Conservation (phyloP, 2,329 filamentous ascomycete species). For the Trichoderma citrinoviride region DNA sequence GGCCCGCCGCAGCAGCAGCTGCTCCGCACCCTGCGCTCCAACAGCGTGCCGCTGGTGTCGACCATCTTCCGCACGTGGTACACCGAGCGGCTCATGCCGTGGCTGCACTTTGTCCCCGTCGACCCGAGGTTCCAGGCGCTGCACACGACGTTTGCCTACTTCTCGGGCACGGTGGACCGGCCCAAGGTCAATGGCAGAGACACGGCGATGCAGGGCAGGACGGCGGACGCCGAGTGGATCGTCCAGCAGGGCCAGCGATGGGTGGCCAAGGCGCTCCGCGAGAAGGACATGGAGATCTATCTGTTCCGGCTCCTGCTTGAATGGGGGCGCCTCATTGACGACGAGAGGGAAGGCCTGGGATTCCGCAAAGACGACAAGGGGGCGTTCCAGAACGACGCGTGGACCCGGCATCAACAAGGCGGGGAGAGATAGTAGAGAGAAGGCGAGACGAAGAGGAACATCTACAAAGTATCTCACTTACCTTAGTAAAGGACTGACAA, state of each 20-base stretch:
- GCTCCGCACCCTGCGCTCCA: slow-evolving; percentile 62
- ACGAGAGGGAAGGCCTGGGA: slow-evolving; percentile 51
- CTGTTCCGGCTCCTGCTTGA: slow-evolving; percentile 75
- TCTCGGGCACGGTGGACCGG: slow-evolving; percentile 54
- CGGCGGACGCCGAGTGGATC: slow-evolving; percentile 60
- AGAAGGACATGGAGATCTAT: slow-evolving; percentile 78
- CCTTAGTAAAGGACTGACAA: too few relatives aligned
- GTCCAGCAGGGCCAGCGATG: slow-evolving; percentile 63
- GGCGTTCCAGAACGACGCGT: slow-evolving; percentile 32
- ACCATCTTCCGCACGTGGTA: slow-evolving; percentile 78
- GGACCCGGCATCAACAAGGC: slow-evolving; percentile 27
- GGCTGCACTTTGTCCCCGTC: slow-evolving; percentile 78
- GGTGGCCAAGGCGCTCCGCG: slow-evolving; percentile 60
- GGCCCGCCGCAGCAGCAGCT: slow-evolving; percentile 58
- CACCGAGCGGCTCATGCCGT: slow-evolving; percentile 68
- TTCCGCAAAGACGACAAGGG: slow-evolving; percentile 32
- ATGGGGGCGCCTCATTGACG: slow-evolving; percentile 69
- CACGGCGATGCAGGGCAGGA: slow-evolving; percentile 47
- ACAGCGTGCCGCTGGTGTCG: slow-evolving; percentile 66
- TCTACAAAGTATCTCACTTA: too few relatives aligned
- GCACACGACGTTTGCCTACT: slow-evolving; percentile 73
- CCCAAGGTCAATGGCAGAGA: slow-evolving; percentile 45
- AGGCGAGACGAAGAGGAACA: too few relatives aligned
- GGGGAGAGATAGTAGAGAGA: background rate
- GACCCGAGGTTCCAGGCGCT: slow-evolving; percentile 71